phyloP scores from a whole-genome alignment of 78 protist genomes.

The Dictyostelium capitatum region DNA sequence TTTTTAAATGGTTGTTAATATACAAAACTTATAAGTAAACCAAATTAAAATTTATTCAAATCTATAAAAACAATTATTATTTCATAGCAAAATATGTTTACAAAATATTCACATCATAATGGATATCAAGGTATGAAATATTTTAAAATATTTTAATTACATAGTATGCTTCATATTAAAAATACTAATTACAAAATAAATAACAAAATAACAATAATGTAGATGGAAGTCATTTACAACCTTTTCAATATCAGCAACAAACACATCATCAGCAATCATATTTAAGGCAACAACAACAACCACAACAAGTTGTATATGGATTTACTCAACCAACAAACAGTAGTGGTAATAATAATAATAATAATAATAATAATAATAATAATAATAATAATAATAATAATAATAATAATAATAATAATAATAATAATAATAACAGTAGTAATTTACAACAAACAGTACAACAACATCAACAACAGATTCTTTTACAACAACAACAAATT shows the following conservation, averaged over 20 bases:
- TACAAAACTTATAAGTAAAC: too few relatives aligned
- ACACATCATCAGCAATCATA: not conserved
- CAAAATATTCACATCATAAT: constrained; percentile 1
- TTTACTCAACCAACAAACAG: not conserved
- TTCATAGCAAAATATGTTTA: not conserved
- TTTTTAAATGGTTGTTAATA: too few relatives aligned
- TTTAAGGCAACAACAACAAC: constrained; percentile 4
- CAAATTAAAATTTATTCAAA: too few relatives aligned
- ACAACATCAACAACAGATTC: not conserved
- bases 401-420: not conserved
- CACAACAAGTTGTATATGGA: not conserved
- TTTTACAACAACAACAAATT: not conserved
- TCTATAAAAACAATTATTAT: not conserved
- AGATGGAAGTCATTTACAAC: constrained; percentile 18
- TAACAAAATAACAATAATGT: not conserved
- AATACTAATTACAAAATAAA: too few relatives aligned
- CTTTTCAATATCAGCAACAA: constrained; percentile 18
- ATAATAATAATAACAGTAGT: constrained; percentile 9
- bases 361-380: not conserved
- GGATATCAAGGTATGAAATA: constrained; percentile 11
- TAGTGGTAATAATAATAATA: not conserved
- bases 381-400: constrained; percentile 9
- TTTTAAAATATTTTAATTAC: too few relatives aligned
- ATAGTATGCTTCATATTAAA: too few relatives aligned
- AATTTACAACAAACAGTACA: not conserved